These are phyloP conservation scores for Cornus kousa DNA, from an alignment of 148 eudicot genomes.

Conservation along the genomic window DNA sequence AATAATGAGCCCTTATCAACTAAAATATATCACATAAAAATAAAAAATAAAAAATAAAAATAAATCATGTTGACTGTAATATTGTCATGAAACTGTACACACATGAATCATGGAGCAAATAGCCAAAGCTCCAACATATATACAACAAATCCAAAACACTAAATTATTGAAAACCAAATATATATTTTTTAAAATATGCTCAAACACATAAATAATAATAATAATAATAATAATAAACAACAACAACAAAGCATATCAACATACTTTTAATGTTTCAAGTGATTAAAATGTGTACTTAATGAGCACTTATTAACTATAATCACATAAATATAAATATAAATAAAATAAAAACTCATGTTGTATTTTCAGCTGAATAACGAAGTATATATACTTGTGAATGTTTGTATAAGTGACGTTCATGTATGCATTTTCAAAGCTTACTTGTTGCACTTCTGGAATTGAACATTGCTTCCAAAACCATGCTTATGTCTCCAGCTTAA, in stretches of 20 bases:
- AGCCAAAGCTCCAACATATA: too few species aligned
- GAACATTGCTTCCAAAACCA: slow-evolving; percentile 18
- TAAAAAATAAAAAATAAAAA: neutral
- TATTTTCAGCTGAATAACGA: neutral
- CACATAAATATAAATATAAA: neutral
- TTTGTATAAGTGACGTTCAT: neutral
- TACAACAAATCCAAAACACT: too few species aligned
- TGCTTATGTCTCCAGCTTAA: slow-evolving; percentile 7
- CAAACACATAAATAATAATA: too few species aligned
- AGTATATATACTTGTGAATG: neutral
- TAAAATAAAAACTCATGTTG: neutral
- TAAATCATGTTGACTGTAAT: neutral
- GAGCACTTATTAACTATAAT: neutral
- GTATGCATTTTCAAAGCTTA: slow-evolving; percentile 11
- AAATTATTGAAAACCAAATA: too few species aligned
- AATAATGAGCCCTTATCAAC: neutral
- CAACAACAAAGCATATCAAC: neutral
- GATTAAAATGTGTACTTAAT: neutral
- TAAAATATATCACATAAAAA: neutral
- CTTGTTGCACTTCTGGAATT: slow-evolving; percentile 16
- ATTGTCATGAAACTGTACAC: too few species aligned
- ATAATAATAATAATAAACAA: too few species aligned
- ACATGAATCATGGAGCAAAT: too few species aligned
- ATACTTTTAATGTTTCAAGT: neutral
- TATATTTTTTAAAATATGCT: too few species aligned